phyloP scores from a whole-genome alignment of 176 grass and related monocot species.

The Rhynchospora tenuis region DNA sequence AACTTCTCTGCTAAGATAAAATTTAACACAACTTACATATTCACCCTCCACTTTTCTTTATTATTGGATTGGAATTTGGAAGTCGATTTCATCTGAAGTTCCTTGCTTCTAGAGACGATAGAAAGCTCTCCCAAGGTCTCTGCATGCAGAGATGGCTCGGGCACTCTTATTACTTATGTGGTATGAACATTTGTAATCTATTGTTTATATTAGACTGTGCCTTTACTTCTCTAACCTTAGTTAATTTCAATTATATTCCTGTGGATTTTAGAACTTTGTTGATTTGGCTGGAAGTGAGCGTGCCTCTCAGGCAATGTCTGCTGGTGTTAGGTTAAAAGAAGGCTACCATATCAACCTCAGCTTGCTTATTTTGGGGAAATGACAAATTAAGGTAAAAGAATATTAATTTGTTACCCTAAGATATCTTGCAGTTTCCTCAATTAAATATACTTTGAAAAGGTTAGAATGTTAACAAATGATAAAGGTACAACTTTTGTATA shows the following conservation, averaged over 20 bases:
- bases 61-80: slow-evolving; percentile 3
- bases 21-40: not conserved
- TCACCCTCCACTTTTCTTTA: not conserved
- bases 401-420: not conserved
- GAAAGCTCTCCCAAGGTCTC: slow-evolving; percentile 60
- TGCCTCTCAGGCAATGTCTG: slow-evolving; percentile 62
- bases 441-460: not conserved
- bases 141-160: slow-evolving; percentile 43
- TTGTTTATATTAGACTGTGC: not conserved
- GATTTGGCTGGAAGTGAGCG: slow-evolving; percentile 94
- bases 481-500: not conserved
- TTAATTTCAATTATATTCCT: slow-evolving; percentile 8
- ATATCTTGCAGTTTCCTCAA: slow-evolving; percentile 2
- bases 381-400: slow-evolving; percentile 69
- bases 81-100: not conserved
- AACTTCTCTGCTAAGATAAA: not conserved
- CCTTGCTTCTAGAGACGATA: slow-evolving; percentile 37
- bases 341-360: slow-evolving; percentile 92
- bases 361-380: slow-evolving; percentile 85
- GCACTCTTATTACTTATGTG: slow-evolving; percentile 67
- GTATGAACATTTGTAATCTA: slow-evolving; percentile 33
- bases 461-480: not conserved
- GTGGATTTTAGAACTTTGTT: slow-evolving; percentile 65
- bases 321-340: slow-evolving; percentile 72
- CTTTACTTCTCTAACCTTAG: not conserved